Base-by-base conservation (phyloP, 805 yeast species). In the Scheffersomyces stipitis region DNA sequence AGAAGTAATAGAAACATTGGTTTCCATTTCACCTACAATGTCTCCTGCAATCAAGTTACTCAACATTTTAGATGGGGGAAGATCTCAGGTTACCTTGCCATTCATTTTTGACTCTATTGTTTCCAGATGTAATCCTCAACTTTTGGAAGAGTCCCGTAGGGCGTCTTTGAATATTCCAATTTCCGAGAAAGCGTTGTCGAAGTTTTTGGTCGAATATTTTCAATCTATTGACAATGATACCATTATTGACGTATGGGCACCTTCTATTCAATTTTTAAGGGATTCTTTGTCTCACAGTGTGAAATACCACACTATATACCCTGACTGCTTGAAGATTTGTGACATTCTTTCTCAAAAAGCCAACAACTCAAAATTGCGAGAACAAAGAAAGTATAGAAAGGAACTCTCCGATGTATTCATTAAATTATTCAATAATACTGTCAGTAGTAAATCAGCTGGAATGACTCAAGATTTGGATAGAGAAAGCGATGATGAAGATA, bases 1-100 rank as follows among this genome's bases (percentile, higher is more conserved):
- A 33, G 91, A 87, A 50, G 79, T 82, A 0, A 60, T 88, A 38
- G 95, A 86, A 49, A 72, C 81, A 5, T 58, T 90, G 40, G 71
- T 87, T 13, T 52, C 46, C 4, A 65, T 79, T 9, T 55, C 55
- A 13, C 26, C 28, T 4, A 7, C 37, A 10, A 33, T 8, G 34
- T 29, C 4, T 32, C 38, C 56, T 6, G 53, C 51, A 17, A 73
- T 80, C 48, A 83, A 81, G 46, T 52, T 86, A 1, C 58, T 86
- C n/a, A 88, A 86, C 55, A 81, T 85, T 2, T 62, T 90, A 33
- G 96, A 90, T 60, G 91, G 93, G 0, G 84, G 95, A 5, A 77
- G 86, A 45, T 85, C 95, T 0, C 85, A 80, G 38, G 50, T 77
- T 4, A 84, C 95, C 0, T 64, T 88, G 10, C 90, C 95, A 0